These are phyloP conservation scores for Phytophthora rubi DNA, from an alignment of 352 stramenopile genomes.

Conservation along the genomic window DNA sequence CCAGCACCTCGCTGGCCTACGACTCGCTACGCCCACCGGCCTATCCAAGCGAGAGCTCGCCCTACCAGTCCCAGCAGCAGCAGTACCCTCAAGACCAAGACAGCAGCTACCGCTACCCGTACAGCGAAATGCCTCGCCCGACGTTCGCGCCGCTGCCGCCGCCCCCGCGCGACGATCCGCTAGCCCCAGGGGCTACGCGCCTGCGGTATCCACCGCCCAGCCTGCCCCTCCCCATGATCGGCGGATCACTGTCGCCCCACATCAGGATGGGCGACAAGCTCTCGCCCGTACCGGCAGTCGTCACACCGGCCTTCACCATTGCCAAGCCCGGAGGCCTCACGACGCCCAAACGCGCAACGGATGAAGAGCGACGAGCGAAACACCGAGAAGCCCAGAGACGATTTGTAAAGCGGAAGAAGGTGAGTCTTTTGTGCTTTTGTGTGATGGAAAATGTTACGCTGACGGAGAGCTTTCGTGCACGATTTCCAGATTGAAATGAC, in stretches of 20 bases:
- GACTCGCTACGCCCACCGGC: slow-evolving; percentile 26
- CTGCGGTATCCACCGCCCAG: slow-evolving; percentile 30
- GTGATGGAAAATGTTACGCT: neutral
- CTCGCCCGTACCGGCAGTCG: slow-evolving; percentile 1
- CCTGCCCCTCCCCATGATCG: slow-evolving; percentile 30
- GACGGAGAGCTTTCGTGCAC: neutral
- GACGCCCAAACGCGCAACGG: slow-evolving; percentile 36
- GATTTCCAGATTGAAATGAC: slow-evolving; percentile 41
- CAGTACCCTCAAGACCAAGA: slow-evolving; percentile 32
- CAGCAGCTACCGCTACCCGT: slow-evolving; percentile 26
- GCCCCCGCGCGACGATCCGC: slow-evolving; percentile 20
- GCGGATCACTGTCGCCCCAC: slow-evolving; percentile 28
- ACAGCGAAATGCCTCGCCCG: slow-evolving; percentile 17
- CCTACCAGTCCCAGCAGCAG: slow-evolving; percentile 18
- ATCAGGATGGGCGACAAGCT: slow-evolving; percentile 21
- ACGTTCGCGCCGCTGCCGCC: slow-evolving; percentile 37
- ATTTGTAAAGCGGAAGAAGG: slow-evolving; percentile 65
- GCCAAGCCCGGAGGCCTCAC: slow-evolving; percentile 7
- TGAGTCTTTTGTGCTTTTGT: slow-evolving; percentile 13
- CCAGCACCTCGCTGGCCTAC: slow-evolving; percentile 19
- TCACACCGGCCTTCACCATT: slow-evolving; percentile 21
- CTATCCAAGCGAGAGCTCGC: slow-evolving; percentile 14
- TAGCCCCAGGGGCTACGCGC: neutral
- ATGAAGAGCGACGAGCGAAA: slow-evolving; percentile 61
- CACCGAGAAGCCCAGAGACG: slow-evolving; percentile 57